Conservation (phyloP, 2,329 filamentous ascomycete genomes). For the Fusarium liriodendri region DNA sequence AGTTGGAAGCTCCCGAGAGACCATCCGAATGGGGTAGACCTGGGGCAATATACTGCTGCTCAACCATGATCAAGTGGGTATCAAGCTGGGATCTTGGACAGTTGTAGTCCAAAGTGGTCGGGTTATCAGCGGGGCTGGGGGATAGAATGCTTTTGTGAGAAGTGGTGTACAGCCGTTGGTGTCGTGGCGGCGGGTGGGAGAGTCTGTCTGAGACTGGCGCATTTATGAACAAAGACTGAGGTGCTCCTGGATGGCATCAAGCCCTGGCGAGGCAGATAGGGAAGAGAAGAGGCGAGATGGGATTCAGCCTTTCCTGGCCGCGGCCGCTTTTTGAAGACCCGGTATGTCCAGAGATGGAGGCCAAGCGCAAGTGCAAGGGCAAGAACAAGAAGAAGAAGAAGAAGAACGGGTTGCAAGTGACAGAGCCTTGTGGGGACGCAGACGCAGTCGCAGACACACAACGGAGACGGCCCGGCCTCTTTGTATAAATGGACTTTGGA, state of each 20-base stretch:
- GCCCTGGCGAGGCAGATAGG: slow-evolving; percentile 41
- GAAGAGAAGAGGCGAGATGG: slow-evolving; percentile 17
- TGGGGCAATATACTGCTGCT: slow-evolving; percentile 50
- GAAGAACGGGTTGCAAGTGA: slow-evolving; percentile 30
- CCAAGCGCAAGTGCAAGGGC: slow-evolving; percentile 23
- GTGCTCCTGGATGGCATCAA: slow-evolving; percentile 27
- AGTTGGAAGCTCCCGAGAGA: slow-evolving; percentile 44
- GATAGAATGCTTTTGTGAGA: slow-evolving; percentile 25
- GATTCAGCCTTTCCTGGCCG: slow-evolving; percentile 46
- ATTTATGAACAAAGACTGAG: slow-evolving; percentile 41
- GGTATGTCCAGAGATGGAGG: slow-evolving; percentile 29
- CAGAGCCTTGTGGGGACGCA: slow-evolving; percentile 43
- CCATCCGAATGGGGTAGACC: slow-evolving; percentile 48
- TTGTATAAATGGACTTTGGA: slow-evolving; percentile 45
- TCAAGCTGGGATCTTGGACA: slow-evolving; percentile 36
- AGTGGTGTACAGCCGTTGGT: slow-evolving; percentile 28
- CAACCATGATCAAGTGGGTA: slow-evolving; percentile 49
- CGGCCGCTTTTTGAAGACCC: slow-evolving; percentile 44
- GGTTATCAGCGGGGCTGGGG: slow-evolving; percentile 31
- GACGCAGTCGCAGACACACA: neutral
- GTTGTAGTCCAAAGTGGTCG: slow-evolving; percentile 34
- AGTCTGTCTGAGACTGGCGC: slow-evolving; percentile 37
- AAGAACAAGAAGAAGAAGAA: neutral
- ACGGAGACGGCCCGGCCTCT: slow-evolving; percentile 37
- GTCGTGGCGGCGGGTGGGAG: slow-evolving; percentile 30